Conservation (phyloP, 148 eudicot genomes). For the Talinum fruticosum region DNA sequence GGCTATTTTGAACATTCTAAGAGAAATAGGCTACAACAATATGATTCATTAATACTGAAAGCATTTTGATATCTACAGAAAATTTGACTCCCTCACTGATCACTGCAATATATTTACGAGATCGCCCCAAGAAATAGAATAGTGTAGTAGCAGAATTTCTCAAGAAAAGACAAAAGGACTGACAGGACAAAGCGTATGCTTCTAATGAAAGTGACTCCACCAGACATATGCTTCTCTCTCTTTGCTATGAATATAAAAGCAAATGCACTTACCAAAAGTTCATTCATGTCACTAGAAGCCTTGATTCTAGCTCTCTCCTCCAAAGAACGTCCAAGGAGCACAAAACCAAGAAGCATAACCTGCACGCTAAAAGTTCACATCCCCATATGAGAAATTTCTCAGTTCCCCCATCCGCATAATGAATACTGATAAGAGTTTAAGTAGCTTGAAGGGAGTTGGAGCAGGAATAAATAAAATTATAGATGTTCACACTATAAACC, state of each 20-base stretch:
- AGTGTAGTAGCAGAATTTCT: neutral
- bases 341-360: constrained; percentile 99
- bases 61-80: too few species aligned
- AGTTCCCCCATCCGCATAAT: neutral
- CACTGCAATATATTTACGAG: too few species aligned
- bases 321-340: constrained; percentile 83
- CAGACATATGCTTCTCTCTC: neutral
- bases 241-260: neutral
- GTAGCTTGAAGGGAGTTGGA: constrained; percentile 7
- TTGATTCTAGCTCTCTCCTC: constrained; percentile 85
- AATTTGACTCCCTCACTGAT: too few species aligned
- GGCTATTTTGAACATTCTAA: too few species aligned
- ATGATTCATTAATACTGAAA: too few species aligned
- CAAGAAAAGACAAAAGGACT: neutral
- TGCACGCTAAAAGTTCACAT: constrained; percentile 65
- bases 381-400: constrained; percentile 24
- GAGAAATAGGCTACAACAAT: too few species aligned
- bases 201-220: neutral
- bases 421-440: constrained; percentile 1
- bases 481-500: neutral
- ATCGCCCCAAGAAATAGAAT: neutral
- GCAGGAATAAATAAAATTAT: neutral
- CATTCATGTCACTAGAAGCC: constrained; percentile 96
- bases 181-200: neutral
- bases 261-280: constrained; percentile 62